A percentile compares a stretch with the other conserved stretches of the same genome.
Conservation (phyloP, 495 filamentous ascomycete species). For the Hypoxylon trugodes region DNA sequence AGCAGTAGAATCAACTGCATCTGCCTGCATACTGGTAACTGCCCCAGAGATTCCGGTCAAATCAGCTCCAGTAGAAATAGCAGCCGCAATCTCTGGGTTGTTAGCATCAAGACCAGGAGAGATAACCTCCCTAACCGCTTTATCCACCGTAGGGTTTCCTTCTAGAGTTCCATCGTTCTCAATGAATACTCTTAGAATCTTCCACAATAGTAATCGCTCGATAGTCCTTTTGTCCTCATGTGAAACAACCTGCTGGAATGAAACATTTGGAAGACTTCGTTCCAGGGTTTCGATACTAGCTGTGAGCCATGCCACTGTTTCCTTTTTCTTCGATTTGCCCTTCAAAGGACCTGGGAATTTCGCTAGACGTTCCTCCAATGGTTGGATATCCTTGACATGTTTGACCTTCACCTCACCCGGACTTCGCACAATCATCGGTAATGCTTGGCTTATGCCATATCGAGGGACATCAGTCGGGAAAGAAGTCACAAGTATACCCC, state of each 20-base stretch:
- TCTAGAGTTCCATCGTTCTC: slow-evolving; percentile 88
- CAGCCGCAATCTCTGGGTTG: slow-evolving; percentile 43
- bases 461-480: slow-evolving; percentile 91
- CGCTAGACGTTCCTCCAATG: slow-evolving; percentile 72
- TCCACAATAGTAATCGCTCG: slow-evolving; percentile 89
- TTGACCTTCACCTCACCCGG: slow-evolving; percentile 84
- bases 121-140: slow-evolving; percentile 76
- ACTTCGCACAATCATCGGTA: slow-evolving; percentile 81
- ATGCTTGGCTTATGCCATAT: slow-evolving; percentile 74
- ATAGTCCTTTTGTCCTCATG: slow-evolving; percentile 71
- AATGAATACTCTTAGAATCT: slow-evolving; percentile 78
- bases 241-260: slow-evolving; percentile 53
- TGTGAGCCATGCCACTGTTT: slow-evolving; percentile 82
- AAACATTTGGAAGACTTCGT: slow-evolving; percentile 60
- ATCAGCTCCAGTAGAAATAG: slow-evolving; percentile 35
- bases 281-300: slow-evolving; percentile 77
- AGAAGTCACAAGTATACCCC: slow-evolving; percentile 80
- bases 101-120: slow-evolving; percentile 61
- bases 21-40: slow-evolving; percentile 52
- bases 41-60: slow-evolving; percentile 36
- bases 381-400: slow-evolving; percentile 72
- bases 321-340: slow-evolving; percentile 94
- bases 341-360: slow-evolving; percentile 91
- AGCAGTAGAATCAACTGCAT: slow-evolving; percentile 71
- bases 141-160: slow-evolving; percentile 74